A percentile compares a stretch with the other conserved stretches of the same genome.
phyloP scores from a whole-genome alignment of 306 rosid genomes.

The Quercus agrifolia region DNA sequence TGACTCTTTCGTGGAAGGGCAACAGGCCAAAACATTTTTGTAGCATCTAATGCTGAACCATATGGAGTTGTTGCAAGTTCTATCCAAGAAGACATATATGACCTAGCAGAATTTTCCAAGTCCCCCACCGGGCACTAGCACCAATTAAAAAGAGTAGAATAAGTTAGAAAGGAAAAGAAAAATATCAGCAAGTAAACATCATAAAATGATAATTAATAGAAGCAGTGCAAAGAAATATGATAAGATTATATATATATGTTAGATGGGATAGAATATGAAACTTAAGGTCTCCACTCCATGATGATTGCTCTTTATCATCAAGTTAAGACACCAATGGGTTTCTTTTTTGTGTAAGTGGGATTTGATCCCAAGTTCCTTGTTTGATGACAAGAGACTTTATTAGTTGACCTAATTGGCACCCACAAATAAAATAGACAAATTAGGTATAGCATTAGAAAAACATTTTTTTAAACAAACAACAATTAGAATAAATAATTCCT shows the following conservation, averaged over 20 bases:
- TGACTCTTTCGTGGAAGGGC: conserved; percentile 93
- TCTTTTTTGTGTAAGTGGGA: too few relatives aligned
- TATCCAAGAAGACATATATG: conserved; percentile 68
- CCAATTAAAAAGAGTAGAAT: background rate
- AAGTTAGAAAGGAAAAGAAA: background rate
- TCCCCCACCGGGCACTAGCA: conserved; percentile 73
- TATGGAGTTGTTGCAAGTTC: conserved; percentile 88
- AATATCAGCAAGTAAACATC: background rate
- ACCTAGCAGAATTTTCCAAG: conserved; percentile 61
- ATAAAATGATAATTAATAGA: background rate
- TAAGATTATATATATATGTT: too few relatives aligned
- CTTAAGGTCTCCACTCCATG: too few relatives aligned
- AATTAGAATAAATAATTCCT: background rate
- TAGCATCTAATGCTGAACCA: conserved; percentile 80
- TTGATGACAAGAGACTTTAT: too few relatives aligned
- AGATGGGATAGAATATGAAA: too few relatives aligned
- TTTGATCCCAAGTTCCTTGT: too few relatives aligned
- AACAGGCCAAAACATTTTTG: conserved; percentile 96
- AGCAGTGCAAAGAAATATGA: background rate
- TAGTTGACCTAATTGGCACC: too few relatives aligned
- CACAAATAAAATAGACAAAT: background rate
- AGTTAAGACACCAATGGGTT: too few relatives aligned
- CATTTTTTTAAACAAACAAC: background rate
- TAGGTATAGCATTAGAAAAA: background rate
- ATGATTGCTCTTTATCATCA: too few relatives aligned